These are phyloP conservation scores for Pyrus pyrifolia DNA, from an alignment of 306 rosid species.

Conservation along the genomic window DNA sequence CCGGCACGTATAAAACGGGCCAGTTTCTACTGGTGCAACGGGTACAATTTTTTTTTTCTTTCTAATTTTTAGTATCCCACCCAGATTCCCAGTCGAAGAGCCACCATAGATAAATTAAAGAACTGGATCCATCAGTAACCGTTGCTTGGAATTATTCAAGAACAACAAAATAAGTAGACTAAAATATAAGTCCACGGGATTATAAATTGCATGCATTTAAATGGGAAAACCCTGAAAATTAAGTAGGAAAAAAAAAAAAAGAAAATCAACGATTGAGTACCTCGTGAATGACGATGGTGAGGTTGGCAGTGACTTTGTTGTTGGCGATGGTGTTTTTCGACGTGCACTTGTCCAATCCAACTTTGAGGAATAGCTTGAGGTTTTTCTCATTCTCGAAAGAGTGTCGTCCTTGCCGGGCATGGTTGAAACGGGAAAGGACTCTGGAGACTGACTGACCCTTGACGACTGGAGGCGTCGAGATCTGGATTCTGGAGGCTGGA, in stretches of 20 bases:
- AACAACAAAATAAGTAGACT: background rate
- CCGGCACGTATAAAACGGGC: no score
- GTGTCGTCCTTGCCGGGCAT: conserved; percentile 52
- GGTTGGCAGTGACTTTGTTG: conserved; percentile 42
- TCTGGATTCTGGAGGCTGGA: no score
- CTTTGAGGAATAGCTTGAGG: conserved; percentile 52
- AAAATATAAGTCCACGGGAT: background rate
- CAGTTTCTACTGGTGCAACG: fast-evolving
- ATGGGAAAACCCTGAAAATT: background rate
- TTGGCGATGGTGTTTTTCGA: conserved; percentile 83
- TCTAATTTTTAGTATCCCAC: no score
- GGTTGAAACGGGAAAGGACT: background rate
- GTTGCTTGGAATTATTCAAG: conserved; percentile 41
- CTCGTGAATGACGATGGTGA: conserved; percentile 68
- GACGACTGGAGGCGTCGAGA: no score
- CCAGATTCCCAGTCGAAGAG: no score
- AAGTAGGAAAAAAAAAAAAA: background rate
- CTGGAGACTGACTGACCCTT: no score
- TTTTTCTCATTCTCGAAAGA: conserved; percentile 53
- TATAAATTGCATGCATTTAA: background rate
- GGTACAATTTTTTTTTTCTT: no score
- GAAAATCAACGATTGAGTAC: conserved; percentile 11
- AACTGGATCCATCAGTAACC: conserved; percentile 58
- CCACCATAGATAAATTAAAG: no score
- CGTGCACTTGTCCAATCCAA: conserved; percentile 80